Evolutionary conservation across 441 rosid species (phyloP).

Genomic region (Populus hybrid): DNA sequence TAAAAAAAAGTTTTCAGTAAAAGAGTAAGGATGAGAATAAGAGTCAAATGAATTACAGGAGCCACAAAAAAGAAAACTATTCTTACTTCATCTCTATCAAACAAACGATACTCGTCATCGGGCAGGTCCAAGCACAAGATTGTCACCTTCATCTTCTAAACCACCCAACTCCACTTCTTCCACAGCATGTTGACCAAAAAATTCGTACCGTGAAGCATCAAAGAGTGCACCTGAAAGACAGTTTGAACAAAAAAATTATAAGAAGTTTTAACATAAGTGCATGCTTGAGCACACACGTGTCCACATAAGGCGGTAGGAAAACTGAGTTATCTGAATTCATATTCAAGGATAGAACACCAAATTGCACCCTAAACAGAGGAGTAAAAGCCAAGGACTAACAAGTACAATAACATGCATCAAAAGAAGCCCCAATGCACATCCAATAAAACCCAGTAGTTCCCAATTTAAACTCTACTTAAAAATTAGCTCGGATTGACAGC

Average conservation of each 20-base stretch:
- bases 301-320: background rate
- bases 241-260: too few relatives aligned
- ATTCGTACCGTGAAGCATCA: conserved; percentile 82
- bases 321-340: background rate
- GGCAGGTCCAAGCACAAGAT: conserved; percentile 54
- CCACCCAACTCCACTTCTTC: conserved; percentile 67
- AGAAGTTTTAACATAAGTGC: background rate
- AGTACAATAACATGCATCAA: too few relatives aligned
- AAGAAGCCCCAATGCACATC: too few relatives aligned
- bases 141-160: conserved; percentile 43
- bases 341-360: background rate
- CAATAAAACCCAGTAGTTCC: too few relatives aligned
- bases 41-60: background rate
- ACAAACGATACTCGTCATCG: conserved; percentile 79
- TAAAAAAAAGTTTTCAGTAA: too few relatives aligned
- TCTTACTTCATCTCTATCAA: conserved; percentile 68
- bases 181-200: conserved; percentile 61
- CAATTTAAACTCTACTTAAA: background rate
- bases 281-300: background rate
- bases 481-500: background rate
- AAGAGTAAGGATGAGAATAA: too few relatives aligned
- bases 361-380: background rate
- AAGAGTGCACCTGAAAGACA: conserved; percentile 50
- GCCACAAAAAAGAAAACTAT: background rate
- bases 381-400: background rate